These are phyloP conservation scores for Stemphylium beticola DNA, from an alignment of 2,329 filamentous ascomycete genomes.

Conservation along the genomic window DNA sequence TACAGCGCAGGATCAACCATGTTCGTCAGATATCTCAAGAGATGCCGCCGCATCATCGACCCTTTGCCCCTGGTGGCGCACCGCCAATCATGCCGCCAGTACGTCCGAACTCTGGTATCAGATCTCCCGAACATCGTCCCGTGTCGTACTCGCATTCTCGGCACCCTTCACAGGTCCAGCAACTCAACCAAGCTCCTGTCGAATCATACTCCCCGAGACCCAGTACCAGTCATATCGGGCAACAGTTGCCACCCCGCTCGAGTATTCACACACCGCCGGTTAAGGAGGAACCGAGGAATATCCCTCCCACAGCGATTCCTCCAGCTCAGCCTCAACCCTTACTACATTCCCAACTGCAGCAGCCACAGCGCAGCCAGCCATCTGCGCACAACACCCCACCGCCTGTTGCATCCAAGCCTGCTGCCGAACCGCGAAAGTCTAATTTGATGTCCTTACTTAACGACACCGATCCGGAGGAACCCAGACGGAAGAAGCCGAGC, in stretches of 20 bases:
- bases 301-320: constrained; percentile 26
- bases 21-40: constrained; percentile 42
- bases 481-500: constrained; percentile 41
- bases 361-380: constrained; percentile 29
- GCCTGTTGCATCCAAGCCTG: constrained; percentile 33
- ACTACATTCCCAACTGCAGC: constrained; percentile 30
- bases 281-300: constrained; percentile 43
- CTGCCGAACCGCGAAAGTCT: constrained; percentile 44
- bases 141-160: constrained; percentile 38
- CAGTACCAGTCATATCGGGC: constrained; percentile 21
- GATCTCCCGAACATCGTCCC: constrained; percentile 42
- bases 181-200: constrained; percentile 26
- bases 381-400: constrained; percentile 26
- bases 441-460: constrained; percentile 49
- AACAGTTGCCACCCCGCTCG: constrained; percentile 33
- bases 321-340: constrained; percentile 29
- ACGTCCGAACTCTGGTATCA: constrained; percentile 31
- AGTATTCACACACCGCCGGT: constrained; percentile 40
- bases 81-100: constrained; percentile 32
- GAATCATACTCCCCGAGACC: constrained; percentile 32
- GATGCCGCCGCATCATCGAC: constrained; percentile 32
- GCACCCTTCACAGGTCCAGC: constrained; percentile 33
- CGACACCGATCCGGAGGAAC: constrained; percentile 46
- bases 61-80: constrained; percentile 28
- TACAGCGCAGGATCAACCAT: constrained; percentile 31